A percentile compares a stretch with the other conserved stretches of the same genome.
These are phyloP conservation scores for Linnemannia exigua DNA, from an alignment of 192 early-diverging fungal species.

Conservation along the genomic window DNA sequence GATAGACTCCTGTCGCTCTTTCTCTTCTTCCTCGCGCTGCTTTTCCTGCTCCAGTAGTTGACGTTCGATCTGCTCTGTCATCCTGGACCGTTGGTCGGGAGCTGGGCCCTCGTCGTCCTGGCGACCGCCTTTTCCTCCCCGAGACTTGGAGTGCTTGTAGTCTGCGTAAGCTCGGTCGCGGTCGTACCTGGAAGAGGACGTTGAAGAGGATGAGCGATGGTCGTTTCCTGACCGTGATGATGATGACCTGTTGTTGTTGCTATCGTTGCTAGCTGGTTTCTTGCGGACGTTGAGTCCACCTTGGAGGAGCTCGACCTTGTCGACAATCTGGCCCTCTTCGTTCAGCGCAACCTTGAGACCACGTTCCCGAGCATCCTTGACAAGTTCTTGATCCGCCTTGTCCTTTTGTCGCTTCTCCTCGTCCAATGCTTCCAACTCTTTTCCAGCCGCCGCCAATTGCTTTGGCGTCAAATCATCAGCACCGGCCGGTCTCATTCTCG, in stretches of 20 bases:
- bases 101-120: constrained; percentile 20
- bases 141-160: constrained; percentile 62
- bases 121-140: constrained; percentile 6
- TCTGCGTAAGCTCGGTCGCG: constrained; percentile 57
- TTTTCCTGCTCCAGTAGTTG: constrained; percentile 67
- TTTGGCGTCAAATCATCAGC: constrained; percentile 24
- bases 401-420: constrained; percentile 21
- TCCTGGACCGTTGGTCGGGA: constrained; percentile 44
- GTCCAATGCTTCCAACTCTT: constrained; percentile 17
- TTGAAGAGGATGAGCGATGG: constrained; percentile 26
- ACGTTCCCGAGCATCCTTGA: constrained; percentile 58
- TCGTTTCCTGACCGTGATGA: constrained; percentile 18
- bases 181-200: constrained; percentile 29
- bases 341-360: constrained; percentile 70
- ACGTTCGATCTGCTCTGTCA: constrained; percentile 62
- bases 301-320: constrained; percentile 78
- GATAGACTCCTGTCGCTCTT: constrained; percentile 63
- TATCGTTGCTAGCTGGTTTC: neutral
- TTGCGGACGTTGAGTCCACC: constrained; percentile 80
- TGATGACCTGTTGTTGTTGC: neutral
- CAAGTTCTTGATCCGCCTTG: constrained; percentile 44
- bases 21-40: constrained; percentile 64
- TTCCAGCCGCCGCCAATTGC: constrained; percentile 7
- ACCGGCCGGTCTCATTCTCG: constrained; percentile 46
- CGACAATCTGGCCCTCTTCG: constrained; percentile 80